These are phyloP conservation scores for Aphanocladium album DNA, from an alignment of 2,329 filamentous ascomycete species.

Conservation along the genomic window DNA sequence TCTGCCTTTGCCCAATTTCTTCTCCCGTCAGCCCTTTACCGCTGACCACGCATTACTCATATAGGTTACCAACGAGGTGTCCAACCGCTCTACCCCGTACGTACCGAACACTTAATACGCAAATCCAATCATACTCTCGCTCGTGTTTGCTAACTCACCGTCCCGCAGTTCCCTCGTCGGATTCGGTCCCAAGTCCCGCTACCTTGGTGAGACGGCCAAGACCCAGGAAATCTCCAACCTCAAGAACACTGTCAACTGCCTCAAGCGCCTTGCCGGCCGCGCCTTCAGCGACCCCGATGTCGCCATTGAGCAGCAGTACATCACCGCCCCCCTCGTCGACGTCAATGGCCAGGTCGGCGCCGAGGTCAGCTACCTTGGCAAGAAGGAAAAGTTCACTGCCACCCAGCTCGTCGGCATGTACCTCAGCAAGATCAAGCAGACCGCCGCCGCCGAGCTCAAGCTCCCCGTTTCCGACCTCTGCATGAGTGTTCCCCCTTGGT, in stretches of 20 bases:
- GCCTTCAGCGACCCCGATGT: constrained; percentile 85
- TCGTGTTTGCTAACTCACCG: constrained; percentile 11
- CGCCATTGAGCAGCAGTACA: constrained; percentile 84
- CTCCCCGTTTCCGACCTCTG: constrained; percentile 89
- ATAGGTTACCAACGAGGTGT: constrained; percentile 98
- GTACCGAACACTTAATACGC: constrained; percentile 33
- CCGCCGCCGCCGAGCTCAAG: constrained; percentile 79
- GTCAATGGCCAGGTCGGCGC: constrained; percentile 91
- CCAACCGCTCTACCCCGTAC: constrained; percentile 96
- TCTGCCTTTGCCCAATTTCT: background rate
- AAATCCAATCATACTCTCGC: background rate
- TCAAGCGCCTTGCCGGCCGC: constrained; percentile 91
- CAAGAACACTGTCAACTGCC: constrained; percentile 92
- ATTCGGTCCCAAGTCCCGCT: constrained; percentile 90
- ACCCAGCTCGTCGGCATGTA: constrained; percentile 94
- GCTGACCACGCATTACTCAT: constrained; percentile 5
- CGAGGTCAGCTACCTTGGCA: constrained; percentile 86
- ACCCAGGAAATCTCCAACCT: constrained; percentile 99
- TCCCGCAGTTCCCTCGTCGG: constrained; percentile 77
- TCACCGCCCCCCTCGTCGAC: constrained; percentile 81
- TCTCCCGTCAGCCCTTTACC: background rate
- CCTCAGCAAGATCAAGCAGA: constrained; percentile 89
- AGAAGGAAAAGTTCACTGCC: constrained; percentile 93
- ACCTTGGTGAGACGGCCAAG: constrained; percentile 92
- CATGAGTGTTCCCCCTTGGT: constrained; percentile 93